Evolutionary conservation across 163 green algal species (phyloP), one percentile per base, ranked within the genome.

Genomic region (Chlamydomonas reinhardtii): DNA sequence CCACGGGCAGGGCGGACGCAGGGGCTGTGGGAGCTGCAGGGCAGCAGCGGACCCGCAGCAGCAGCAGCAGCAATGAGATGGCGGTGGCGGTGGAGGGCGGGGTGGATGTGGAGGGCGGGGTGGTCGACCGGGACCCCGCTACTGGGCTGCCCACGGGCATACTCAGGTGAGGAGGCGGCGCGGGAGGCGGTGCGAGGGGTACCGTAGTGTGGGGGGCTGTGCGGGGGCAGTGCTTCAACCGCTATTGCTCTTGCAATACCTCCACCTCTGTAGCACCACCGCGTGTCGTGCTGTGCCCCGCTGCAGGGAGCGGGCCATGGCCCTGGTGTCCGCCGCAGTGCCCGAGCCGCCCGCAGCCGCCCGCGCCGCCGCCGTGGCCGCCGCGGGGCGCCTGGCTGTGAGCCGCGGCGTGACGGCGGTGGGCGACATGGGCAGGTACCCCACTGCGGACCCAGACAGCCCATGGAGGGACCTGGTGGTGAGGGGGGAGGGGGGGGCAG

Each of bases 351-450:
- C 74, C 0, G 27, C 89, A 0, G n/a, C 37, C 14, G 64, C 88
- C 34, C 91, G 84, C 25, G 72, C 59, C 37, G 14, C 39, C 3
- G 94, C 89, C 0, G 87, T 97, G 66, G 27, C 87, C 22, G 77
- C 76, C 11, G 94, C 91, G 2, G 66, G 73, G 0, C 19, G 80
- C 1, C 82, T 94, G 70, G 87, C 94, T 14, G 83, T 96, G 15
- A 87, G 85, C 11, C 77, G 84, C 27, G 95, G 94, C 20, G 87
- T 97, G 14, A 97, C 94, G 1, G 89, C 77, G 20, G 89, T 95
- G 8, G 89, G 83, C 56, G 94, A 96, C 88, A 94, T 97, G 92
- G 93, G 94, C 25, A 73, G 84, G 76, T 83, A 83, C 29, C 73
- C 74, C 65, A 61, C 25, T 6, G 68, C 65, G 11, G 79, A 77